These are phyloP conservation scores for Cercospora citrullina DNA, from an alignment of 2,329 filamentous ascomycete species.

Conservation along the genomic window DNA sequence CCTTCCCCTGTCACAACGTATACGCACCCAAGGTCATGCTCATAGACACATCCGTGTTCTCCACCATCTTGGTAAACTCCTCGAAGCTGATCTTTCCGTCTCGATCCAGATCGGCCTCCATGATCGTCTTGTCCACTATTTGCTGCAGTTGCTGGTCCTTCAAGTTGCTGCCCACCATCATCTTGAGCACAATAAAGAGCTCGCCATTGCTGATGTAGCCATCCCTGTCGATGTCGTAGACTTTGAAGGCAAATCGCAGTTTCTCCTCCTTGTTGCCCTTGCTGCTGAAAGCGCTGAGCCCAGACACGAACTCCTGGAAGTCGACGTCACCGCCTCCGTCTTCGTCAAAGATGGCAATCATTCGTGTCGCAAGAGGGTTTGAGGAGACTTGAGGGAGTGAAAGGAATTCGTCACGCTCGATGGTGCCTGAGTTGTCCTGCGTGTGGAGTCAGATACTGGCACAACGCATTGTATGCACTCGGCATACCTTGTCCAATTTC, in stretches of 20 bases:
- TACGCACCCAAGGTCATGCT: conserved; percentile 65
- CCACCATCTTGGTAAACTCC: conserved; percentile 98
- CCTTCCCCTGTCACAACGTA: not conserved
- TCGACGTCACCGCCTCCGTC: conserved; percentile 97
- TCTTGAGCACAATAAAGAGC: conserved; percentile 98
- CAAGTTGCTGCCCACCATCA: conserved; percentile 99
- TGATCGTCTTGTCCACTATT: conserved; percentile 99
- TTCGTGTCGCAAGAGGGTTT: conserved; percentile 94
- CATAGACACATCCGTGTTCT: conserved; percentile 76
- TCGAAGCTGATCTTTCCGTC: conserved; percentile 99
- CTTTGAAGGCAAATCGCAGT: conserved; percentile 95
- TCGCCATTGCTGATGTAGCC: conserved; percentile 99
- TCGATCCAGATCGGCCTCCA: conserved; percentile 94
- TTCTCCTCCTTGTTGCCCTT: conserved; percentile 99
- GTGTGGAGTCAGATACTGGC: conserved; percentile 11
- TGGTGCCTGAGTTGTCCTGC: conserved; percentile 95
- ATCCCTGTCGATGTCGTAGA: conserved; percentile 98
- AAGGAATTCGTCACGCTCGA: conserved; percentile 97
- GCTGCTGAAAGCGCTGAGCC: conserved; percentile 90
- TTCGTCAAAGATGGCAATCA: conserved; percentile 99
- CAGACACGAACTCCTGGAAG: conserved; percentile 97
- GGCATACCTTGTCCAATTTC: conserved; percentile 91
- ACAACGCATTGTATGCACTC: not conserved
- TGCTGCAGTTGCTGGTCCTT: conserved; percentile 98
- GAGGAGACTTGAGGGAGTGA: conserved; percentile 96